Evolutionary conservation across 2,329 filamentous ascomycete genomes (phyloP).

Genomic region (Aspergillus chevalieri): DNA sequence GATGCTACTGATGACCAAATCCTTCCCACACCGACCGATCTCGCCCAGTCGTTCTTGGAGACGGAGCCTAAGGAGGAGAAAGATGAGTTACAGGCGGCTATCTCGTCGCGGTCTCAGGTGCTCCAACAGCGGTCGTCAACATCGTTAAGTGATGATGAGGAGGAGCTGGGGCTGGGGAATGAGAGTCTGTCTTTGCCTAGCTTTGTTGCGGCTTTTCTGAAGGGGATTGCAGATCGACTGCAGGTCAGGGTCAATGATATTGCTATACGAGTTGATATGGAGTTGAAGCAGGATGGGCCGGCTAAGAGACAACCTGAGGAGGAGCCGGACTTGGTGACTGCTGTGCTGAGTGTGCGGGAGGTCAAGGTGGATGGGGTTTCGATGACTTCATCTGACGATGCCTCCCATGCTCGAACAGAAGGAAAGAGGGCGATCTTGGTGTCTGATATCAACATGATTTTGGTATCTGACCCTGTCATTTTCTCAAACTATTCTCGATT

Average conservation of each 20-base stretch:
- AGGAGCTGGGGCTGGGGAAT: conserved; percentile 48
- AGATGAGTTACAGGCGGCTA: conserved; percentile 52
- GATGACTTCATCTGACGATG: conserved; percentile 4
- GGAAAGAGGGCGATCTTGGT: conserved; percentile 43
- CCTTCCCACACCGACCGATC: conserved; percentile 52
- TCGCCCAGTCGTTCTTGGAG: conserved; percentile 56
- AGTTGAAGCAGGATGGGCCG: conserved; percentile 35
- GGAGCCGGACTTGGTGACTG: conserved; percentile 32
- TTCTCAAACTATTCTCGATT: conserved; percentile 43
- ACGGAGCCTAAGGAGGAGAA: conserved; percentile 53
- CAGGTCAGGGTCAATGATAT: conserved; percentile 50
- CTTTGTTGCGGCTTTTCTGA: conserved; percentile 55
- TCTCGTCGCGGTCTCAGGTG: conserved; percentile 46
- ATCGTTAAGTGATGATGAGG: conserved; percentile 41
- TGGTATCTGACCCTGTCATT: conserved; percentile 45
- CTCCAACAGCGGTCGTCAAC: conserved; percentile 46
- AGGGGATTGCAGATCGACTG: conserved; percentile 53
- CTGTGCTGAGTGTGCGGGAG: conserved; percentile 29
- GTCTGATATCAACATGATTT: conserved; percentile 38
- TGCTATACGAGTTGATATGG: conserved; percentile 47
- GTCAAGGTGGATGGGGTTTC: conserved; percentile 29
- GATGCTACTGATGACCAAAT: conserved; percentile 21
- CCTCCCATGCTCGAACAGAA: conserved; percentile 15
- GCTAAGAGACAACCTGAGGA: conserved; percentile 29
- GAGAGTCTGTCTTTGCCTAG: conserved; percentile 50